phyloP scores from a whole-genome alignment of 176 grass and related monocot species.

The Carex myosuroides region DNA sequence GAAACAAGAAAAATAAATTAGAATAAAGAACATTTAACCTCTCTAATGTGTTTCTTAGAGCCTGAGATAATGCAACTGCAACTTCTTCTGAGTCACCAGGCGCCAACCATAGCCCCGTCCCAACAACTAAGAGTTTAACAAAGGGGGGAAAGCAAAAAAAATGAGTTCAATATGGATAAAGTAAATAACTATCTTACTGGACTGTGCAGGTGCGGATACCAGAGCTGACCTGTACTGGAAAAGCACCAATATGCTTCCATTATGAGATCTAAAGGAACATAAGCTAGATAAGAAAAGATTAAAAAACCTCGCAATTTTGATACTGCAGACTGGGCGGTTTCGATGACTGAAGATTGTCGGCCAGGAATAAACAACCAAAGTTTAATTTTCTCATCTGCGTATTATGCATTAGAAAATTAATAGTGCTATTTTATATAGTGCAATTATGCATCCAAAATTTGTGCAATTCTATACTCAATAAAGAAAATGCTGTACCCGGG shows the following conservation, averaged over 20 bases:
- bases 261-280: conserved; percentile 7
- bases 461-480: not conserved
- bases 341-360: conserved; percentile 56
- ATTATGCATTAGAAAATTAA: not conserved
- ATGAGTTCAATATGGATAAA: conserved; percentile 15
- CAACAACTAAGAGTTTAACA: conserved; percentile 42
- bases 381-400: conserved; percentile 97
- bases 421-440: not conserved
- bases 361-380: conserved; percentile 97
- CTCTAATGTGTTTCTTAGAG: conserved; percentile 91
- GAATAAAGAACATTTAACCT: conserved; percentile 38
- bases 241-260: not conserved
- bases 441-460: conserved; percentile 18
- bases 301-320: conserved; percentile 89
- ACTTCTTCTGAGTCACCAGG: conserved; percentile 98
- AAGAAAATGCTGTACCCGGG: conserved; percentile 43
- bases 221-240: not conserved
- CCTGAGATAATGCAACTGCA: conserved; percentile 72
- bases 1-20: conserved; percentile 23
- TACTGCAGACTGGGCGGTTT: conserved; percentile 57
- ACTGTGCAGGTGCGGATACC: not conserved
- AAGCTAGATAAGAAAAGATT: not conserved
- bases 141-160: not conserved
- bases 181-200: conserved; percentile 24
- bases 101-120: conserved; percentile 80